Percentiles rank a stretch among this genome's conserved stretches.
These are phyloP conservation scores for Puccinia hordei DNA, from an alignment of 1,284 basidiomycete species.

Conservation along the genomic window DNA sequence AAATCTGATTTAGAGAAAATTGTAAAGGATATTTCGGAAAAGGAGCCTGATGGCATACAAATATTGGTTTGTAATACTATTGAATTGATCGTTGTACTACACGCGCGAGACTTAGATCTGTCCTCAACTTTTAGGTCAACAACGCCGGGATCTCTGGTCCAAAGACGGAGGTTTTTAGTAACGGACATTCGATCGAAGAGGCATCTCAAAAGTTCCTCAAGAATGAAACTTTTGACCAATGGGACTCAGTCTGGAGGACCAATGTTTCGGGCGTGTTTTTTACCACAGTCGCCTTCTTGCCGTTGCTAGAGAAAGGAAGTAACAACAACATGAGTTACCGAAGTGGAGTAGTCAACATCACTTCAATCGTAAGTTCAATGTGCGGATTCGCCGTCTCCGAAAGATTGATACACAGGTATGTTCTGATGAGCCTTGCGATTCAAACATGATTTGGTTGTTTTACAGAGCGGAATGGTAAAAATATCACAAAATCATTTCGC, in stretches of 20 bases:
- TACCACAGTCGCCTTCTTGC: constrained; percentile 43
- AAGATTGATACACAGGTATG: not conserved
- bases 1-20: constrained; percentile 46
- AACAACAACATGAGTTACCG: constrained; percentile 32
- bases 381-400: not conserved
- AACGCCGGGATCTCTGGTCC: constrained; percentile 49
- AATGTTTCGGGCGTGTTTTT: constrained; percentile 46
- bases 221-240: constrained; percentile 45
- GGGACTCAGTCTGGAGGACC: constrained; percentile 50
- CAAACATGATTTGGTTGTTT: not conserved
- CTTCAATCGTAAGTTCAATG: constrained; percentile 38
- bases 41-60: constrained; percentile 48
- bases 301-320: constrained; percentile 29
- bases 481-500: constrained; percentile 50
- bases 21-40: constrained; percentile 34
- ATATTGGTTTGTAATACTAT: constrained; percentile 42
- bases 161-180: not conserved
- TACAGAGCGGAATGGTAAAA: constrained; percentile 44
- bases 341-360: constrained; percentile 50
- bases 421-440: too few species aligned
- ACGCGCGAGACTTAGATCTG: not conserved
- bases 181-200: constrained; percentile 21
- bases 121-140: constrained; percentile 33
- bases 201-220: constrained; percentile 4
- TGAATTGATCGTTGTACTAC: not conserved